A percentile compares a stretch with the other conserved stretches of the same genome.
These are phyloP conservation scores for Cruciata laevipes DNA, from an alignment of 257 asterid genomes.

Conservation along the genomic window DNA sequence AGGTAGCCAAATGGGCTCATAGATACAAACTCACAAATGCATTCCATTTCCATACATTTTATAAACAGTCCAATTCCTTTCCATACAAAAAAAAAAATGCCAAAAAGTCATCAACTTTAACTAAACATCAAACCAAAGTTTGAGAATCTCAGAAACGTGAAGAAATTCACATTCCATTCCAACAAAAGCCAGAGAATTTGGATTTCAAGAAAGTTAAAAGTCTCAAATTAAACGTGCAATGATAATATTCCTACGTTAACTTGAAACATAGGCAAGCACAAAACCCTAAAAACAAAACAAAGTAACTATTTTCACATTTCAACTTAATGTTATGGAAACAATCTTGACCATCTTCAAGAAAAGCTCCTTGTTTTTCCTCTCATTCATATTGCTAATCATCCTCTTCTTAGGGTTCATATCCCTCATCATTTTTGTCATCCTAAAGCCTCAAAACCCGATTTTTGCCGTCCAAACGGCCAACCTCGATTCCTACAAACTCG, in stretches of 20 bases:
- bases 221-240: slow-evolving; percentile 30
- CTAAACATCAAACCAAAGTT: background rate
- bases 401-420: slow-evolving; percentile 27
- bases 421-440: slow-evolving; percentile 20
- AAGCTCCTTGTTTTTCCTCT: slow-evolving; percentile 28
- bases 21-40: background rate
- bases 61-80: background rate
- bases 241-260: slow-evolving; percentile 25
- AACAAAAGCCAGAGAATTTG: background rate
- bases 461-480: slow-evolving; percentile 40
- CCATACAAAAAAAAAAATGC: background rate
- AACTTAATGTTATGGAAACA: background rate
- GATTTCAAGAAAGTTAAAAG: slow-evolving; percentile 48
- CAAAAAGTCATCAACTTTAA: background rate
- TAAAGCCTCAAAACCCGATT: slow-evolving; percentile 51
- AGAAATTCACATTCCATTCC: slow-evolving; percentile 2
- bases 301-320: background rate
- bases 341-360: slow-evolving; percentile 27
- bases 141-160: background rate
- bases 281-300: background rate
- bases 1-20: background rate
- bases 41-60: too few relatives aligned
- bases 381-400: slow-evolving; percentile 25
- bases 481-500: slow-evolving; percentile 43
- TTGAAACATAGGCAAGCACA: background rate